Evolutionary conservation across 176 grass and related monocot species (phyloP), one percentile per base, ranked within the genome.

Genomic region (Cocos nucifera): DNA sequence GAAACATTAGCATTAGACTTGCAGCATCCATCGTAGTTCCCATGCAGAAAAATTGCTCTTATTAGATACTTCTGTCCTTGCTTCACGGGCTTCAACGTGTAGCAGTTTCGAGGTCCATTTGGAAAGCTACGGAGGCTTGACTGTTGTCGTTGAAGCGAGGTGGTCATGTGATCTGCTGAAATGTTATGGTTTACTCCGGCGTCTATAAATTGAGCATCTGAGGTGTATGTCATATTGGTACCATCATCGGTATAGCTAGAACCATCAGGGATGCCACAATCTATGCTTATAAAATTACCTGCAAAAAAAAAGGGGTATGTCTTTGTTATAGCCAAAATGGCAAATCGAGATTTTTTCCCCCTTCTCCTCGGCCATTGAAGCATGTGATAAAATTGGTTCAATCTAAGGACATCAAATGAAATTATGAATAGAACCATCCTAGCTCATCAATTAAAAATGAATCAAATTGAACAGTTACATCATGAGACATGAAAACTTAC

Each of bases 101-200:
- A 86, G 70, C 83, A 81, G 59, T 58, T 81, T 20, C 83, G 78
- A 49, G 48, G 20, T 12, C 79, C 73, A 0, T 67, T 51, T 8
- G 74, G 65, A 60, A 86, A 86, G 83, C 56, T 77, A 17, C 78
- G 59, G 20, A 81, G 69, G 35, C 4, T 81, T 19, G 15, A 21
- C 60, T 64, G 70, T 0, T 74, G 64, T 0, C 19, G n/a, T 24
- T 69, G 59, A 35, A 78, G 14, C 21, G 2, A 15, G 58, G 60
- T 18, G 17, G 17, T 2, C 58, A 22, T 21, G 65, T 81, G 73
- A 12, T 64, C 73, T 0, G 69, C 32, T 1, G 2, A 22, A 23
- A 86, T 69, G 60, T 0, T 66, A 20, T 35, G 63, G 78, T 70
- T 81, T 5, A 19, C 58, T 20, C 73, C 73, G 6, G 53, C 57